Conservation (phyloP, 2,329 filamentous ascomycete species). For the Immersiporthe knoxdaviesiana region DNA sequence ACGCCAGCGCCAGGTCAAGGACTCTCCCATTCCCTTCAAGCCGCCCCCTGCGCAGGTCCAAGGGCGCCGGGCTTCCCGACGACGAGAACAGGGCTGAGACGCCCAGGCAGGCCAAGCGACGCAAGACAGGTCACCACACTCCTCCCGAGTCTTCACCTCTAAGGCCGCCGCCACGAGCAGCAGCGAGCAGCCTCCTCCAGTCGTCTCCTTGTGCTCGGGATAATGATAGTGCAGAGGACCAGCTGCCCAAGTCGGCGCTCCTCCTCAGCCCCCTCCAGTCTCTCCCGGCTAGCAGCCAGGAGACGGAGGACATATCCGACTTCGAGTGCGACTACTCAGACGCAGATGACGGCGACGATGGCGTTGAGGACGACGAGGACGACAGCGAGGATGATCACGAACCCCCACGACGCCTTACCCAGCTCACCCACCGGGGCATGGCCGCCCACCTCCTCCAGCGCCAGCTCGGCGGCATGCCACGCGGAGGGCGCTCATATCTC, state of each 20-base stretch:
- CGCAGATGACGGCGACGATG: neutral
- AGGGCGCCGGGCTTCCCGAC: conserved; percentile 26
- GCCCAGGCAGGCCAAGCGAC: conserved; percentile 40
- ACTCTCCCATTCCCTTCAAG: conserved; percentile 44
- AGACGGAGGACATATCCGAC: conserved; percentile 36
- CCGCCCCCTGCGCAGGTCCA: conserved; percentile 31
- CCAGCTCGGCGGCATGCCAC: conserved; percentile 43
- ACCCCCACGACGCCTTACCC: conserved; percentile 37
- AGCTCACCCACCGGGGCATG: conserved; percentile 42
- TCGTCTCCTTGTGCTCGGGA: conserved; percentile 33
- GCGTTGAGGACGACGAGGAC: neutral
- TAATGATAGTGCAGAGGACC: neutral
- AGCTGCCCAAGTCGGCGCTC: conserved; percentile 32
- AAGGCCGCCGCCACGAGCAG: conserved; percentile 36
- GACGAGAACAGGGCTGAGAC: conserved; percentile 21
- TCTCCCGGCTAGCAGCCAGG: conserved; percentile 36
- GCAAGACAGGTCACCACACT: conserved; percentile 45
- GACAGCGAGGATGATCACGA: conserved; percentile 18
- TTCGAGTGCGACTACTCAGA: conserved; percentile 41
- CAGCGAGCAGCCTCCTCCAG: conserved; percentile 30
- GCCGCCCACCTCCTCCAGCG: conserved; percentile 46
- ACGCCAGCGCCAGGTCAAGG: conserved; percentile 39
- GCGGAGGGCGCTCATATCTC: conserved; percentile 40
- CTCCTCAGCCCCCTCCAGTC: conserved; percentile 47
- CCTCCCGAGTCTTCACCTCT: conserved; percentile 43